Percentiles rank a stretch among this genome's conserved stretches.
Evolutionary conservation across 805 yeast species (phyloP).

Genomic region (Sungouiella thailandica): DNA sequence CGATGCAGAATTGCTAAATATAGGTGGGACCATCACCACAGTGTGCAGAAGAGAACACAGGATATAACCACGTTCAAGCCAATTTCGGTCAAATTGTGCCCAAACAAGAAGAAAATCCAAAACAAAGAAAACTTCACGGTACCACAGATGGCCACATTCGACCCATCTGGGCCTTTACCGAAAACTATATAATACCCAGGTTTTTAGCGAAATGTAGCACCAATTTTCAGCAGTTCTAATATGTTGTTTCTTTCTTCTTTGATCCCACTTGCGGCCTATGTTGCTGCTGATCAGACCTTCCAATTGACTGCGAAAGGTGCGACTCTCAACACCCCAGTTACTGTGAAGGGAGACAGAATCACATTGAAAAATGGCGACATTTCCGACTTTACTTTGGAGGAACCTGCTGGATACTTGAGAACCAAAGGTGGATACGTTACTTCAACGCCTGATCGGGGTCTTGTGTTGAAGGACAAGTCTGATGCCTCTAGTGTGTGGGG

Average conservation of each 20-base stretch:
- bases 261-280: conserved; percentile 20
- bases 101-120: no score
- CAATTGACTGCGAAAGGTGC: conserved; percentile 24
- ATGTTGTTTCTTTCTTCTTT: conserved; percentile 9
- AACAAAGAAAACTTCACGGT: no score
- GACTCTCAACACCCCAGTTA: conserved; percentile 17
- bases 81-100: no score
- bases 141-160: no score
- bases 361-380: conserved; percentile 13
- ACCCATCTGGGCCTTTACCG: no score
- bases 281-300: conserved; percentile 28
- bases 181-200: no score
- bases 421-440: conserved; percentile 17
- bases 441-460: conserved; percentile 12
- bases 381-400: conserved; percentile 21
- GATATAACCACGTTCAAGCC: no score
- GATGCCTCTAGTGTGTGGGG: conserved; percentile 26
- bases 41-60: no score
- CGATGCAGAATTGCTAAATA: no score
- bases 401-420: conserved; percentile 27
- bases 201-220: not conserved
- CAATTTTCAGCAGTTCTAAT: not conserved
- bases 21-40: no score
- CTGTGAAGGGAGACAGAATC: conserved; percentile 11
- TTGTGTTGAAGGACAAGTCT: conserved; percentile 10